Evolutionary conservation across 2,329 filamentous ascomycete genomes (phyloP), one percentile per base, ranked within the genome.

Genomic region (Grosmannia penicillata): DNA sequence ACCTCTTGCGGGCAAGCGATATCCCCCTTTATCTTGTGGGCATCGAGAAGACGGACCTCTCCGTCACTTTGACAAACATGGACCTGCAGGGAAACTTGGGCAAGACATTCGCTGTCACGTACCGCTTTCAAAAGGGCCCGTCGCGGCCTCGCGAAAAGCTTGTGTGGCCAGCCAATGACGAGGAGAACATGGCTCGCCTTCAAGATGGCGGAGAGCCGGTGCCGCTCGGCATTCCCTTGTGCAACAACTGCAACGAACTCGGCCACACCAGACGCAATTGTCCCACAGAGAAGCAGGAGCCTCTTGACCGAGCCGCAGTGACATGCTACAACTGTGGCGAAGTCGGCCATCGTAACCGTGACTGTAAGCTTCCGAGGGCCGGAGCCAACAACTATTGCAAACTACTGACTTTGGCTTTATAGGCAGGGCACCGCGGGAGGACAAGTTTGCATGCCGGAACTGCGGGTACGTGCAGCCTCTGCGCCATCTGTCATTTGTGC

Each of bases 391-490:
- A n/a, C 17, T 9, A 36, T n/a, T 6, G 24, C 18, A n/a, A 14
- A 8, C 17, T 31, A 28, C 4, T 32, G 15, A 32, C 36, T 8
- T 28, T 28, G 15, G 22, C 10, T 23, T 21, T n/a, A 7, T 31
- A 74, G 72, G 74, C 49, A 65, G 70, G 4, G 56, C 62, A n/a
- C 70, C 72, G 19, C 72, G 79, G 36, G 57, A 72, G 23, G 72
- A 80, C 59, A 75, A 64, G 40, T 76, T 69, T 46, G 74, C 72
- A 8, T 82, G 78, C 67, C 72, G 68, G 53, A 82, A 82, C 52
- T 82, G 78, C 60, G 71, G 69, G 63, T 66, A 47, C 42, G 56
- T 53, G 18, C 21, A 2, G 2, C 28, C 18, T 22, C 8, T n/a
- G 6, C 10, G 11, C 6, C 11, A 21, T 17, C 25, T 33, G 19